Base-by-base conservation (phyloP, 306 rosid genomes). In the Fragaria nilgerrensis region DNA sequence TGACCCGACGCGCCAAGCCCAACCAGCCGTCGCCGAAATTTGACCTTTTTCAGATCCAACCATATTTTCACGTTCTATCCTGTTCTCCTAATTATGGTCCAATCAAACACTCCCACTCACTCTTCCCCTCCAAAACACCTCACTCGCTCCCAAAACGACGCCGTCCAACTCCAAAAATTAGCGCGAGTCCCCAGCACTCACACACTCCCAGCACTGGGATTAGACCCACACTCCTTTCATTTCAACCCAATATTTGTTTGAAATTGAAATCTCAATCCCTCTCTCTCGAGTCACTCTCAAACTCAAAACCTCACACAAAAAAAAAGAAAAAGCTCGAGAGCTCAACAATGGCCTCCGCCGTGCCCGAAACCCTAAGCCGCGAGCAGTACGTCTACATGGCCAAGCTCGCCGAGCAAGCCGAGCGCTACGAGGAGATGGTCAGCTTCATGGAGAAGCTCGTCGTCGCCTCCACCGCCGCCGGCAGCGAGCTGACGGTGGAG, bases 341-440 rank as follows among this genome's bases (percentile, higher is more conserved):
- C 68, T 15, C 61, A 0, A n/a, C 53, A 67, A 84, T 84, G 87
- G 87, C 87, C 29, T 72, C 76, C 41, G 71, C 73, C 1, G 79
- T 77, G 20, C 84, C 87, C 6, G 87, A 80, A 41, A 84, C 65
- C 61, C 84, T 84, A 13, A 72, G 34, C 73, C 41, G 84, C 23
- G 87, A 84, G 13, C 87, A 84, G 79, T 80, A 84, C 70, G 84
- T 84, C 8, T 84, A 84, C 77, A 25, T 84, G 79, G 87, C 84
- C 34, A 84, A 84, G 79, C 84, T 84, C 1, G 78, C 87, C 39
- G 87, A 84, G 84, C 87, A 84, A 49, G 87, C 87, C 56, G 87
- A 84, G 84, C 87, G 87, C 41, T 84, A 84, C 64, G 87, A 84
- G 79, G 87, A 84, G 82, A 84, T 84, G 87, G 87, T 84, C 16